Evolutionary conservation across 345 rosid species (phyloP), one percentile per base, ranked within the genome.

Genomic region (Diplotaxis tenuifolia): DNA sequence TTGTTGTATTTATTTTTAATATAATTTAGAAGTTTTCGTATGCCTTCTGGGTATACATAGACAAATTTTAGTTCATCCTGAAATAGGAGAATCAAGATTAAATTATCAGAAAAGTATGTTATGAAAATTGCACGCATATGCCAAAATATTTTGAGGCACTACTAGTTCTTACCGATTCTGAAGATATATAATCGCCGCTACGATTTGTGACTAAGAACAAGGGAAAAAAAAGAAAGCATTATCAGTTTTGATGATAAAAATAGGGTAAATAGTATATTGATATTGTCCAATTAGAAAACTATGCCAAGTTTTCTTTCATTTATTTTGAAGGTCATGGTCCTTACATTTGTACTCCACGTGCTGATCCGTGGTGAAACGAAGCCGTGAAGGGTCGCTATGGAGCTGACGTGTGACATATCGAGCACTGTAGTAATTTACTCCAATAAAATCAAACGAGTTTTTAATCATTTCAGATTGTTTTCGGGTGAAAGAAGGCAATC

Each of bases 401-500:
- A 75, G 10, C 9, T 70, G 65, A 25, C 65, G 49, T 7, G 65
- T 59, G 0, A 65, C 84, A 6, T 67, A 83, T 42, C 61, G 65
- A 4, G 80, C 81, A 7, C 67, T 75, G 22, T 83, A 85, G 64
- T 85, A 85, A 61, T 85, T 83, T 7, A 85, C 19, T 29, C 84
- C 85, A 20, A 83, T 19, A 62, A 77, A 85, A 75, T 85, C 89
- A 73, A 42, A 73, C 2, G 86, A 85, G 11, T 75, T 73, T 68
- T 54, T 80, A 8, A 83, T 9, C 59, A 60, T 53, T 3, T 40
- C 27, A 1, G 84, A 73, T 68, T 85, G 72, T 4, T 56, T 38
- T 29, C 9, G 11, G 0, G 85, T 80, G 62, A 83, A 85, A 12
- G 54, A 67, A 6, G 87, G 85, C 42, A 84, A 64, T 70, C 85